phyloP scores from a whole-genome alignment of 2,329 filamentous ascomycete species.

The Meredithiella fracta region DNA sequence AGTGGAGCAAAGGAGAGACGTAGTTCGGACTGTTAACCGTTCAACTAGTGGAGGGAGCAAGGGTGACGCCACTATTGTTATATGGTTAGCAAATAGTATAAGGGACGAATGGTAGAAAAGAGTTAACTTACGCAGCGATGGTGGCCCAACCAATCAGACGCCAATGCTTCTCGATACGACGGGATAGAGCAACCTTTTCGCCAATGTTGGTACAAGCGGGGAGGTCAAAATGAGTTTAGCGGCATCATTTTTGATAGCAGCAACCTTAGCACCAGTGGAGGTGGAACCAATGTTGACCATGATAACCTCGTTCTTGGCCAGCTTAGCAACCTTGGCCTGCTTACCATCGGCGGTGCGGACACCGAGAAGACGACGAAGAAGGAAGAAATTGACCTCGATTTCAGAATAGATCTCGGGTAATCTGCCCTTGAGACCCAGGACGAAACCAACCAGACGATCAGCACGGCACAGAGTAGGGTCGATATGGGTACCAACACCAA shows the following conservation, averaged over 20 bases:
- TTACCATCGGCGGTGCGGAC: constrained; percentile 97
- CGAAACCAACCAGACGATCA: constrained; percentile 96
- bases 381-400: constrained; percentile 98
- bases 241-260: constrained; percentile 93
- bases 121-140: constrained; percentile 46
- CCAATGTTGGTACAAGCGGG: constrained; percentile 90
- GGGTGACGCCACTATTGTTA: constrained; percentile 32
- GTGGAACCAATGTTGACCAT: constrained; percentile 99
- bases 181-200: constrained; percentile 90
- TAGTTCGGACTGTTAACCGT: constrained; percentile 7
- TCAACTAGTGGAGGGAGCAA: constrained; percentile 34
- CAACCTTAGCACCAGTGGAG: constrained; percentile 91
- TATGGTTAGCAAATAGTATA: constrained; percentile 11
- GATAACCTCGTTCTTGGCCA: constrained; percentile 95
- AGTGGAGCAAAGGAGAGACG: neutral
- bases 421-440: constrained; percentile 82
- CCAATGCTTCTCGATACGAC: constrained; percentile 99
- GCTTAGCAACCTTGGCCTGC: constrained; percentile 97
- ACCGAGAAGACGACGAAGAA: constrained; percentile 82
- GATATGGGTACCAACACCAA: constrained; percentile 94
- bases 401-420: constrained; percentile 96
- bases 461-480: constrained; percentile 97
- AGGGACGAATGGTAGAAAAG: neutral
- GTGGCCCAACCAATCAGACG: constrained; percentile 84
- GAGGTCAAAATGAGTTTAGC: constrained; percentile 86